phyloP scores from a whole-genome alignment of 2,329 filamentous ascomycete species.

The Bipolaris sorokiniana region DNA sequence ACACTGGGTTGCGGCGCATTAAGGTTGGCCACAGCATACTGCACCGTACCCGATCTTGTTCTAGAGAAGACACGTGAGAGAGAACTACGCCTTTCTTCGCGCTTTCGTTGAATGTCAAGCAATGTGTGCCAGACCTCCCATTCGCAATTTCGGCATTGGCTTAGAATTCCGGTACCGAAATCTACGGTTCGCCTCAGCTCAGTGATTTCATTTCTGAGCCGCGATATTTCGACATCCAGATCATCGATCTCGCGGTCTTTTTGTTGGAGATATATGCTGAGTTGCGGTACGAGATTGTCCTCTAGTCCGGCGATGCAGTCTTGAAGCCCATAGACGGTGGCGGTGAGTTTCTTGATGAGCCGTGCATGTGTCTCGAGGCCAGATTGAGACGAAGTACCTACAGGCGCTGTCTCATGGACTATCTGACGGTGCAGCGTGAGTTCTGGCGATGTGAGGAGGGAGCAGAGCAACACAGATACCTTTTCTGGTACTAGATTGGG shows the following conservation, averaged over 20 bases:
- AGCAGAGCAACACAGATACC: conserved; percentile 12
- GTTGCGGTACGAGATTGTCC: conserved; percentile 20
- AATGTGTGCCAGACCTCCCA: conserved; percentile 21
- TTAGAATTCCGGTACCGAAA: conserved; percentile 14
- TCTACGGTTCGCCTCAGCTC: conserved; percentile 15
- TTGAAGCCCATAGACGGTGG: conserved; percentile 14
- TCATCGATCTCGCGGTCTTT: conserved; percentile 7
- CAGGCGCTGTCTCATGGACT: not conserved
- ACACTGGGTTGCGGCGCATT: not conserved
- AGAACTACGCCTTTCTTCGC: not conserved
- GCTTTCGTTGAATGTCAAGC: conserved; percentile 7
- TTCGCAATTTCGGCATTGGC: conserved; percentile 26
- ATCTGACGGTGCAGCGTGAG: conserved; percentile 15
- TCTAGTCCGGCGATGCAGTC: conserved; percentile 20
- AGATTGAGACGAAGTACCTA: not conserved
- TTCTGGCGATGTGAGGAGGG: conserved; percentile 21
- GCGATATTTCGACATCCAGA: not conserved
- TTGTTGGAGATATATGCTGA: conserved; percentile 13
- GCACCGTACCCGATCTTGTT: not conserved
- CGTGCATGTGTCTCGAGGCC: conserved; percentile 2
- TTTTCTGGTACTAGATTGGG: conserved; percentile 4
- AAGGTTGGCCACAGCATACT: not conserved
- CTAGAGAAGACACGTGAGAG: conserved; percentile 2
- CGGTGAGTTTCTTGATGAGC: conserved; percentile 24
- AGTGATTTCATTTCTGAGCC: conserved; percentile 1